Base-by-base conservation (phyloP, 768 basidiomycete genomes). In the Exidia glandulosa region DNA sequence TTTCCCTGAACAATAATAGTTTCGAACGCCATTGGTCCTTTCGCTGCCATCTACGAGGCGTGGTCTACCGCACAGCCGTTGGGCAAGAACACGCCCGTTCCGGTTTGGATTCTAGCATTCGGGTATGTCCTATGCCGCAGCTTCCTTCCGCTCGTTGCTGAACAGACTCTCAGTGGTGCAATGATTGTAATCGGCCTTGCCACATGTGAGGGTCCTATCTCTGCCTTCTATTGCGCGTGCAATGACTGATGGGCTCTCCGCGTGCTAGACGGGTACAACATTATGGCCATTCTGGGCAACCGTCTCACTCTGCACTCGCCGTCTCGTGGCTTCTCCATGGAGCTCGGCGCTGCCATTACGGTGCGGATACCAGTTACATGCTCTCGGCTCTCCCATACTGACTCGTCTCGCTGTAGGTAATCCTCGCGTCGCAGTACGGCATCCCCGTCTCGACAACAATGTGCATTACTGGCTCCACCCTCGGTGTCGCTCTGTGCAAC, bases 271-370 rank as follows among this genome's bases (percentile, higher is more conserved):
- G 62, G 65, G 25, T 63, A 63, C 54, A 58, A 65, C 61, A 57
- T 65, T 32, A 65, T 65, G 62, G 25, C 58, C 32, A 63, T 63
- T 14, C 58, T 67, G 37, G 66, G 66, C 14, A 60, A 52, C 34
- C 62, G 34, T 64, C 69, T 76, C 66, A 76, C 75, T 30, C 68
- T 74, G 31, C 68, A 71, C 61, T 74, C 73, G 0, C 75, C 76
- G 1, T 73, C 72, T 2, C 72, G 76, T 50, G 76, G 76, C 4
- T 73, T 70, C 64, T 69, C 72, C 9, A 77, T 77, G 76, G 76
- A 76, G 62, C 66, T 77, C 59, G 75, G 73, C 14, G 72, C 74
- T 12, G 67, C 74, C 47, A 71, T 76, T 63, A 76, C 76, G 31
- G 75, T 45, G 9, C 16, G 41, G 12, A 6, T 45, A 6, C 12